Percentiles rank a stretch among this genome's conserved stretches.
Evolutionary conservation across 2,329 filamentous ascomycete genomes (phyloP).

Genomic region (Fusarium floridanum): DNA sequence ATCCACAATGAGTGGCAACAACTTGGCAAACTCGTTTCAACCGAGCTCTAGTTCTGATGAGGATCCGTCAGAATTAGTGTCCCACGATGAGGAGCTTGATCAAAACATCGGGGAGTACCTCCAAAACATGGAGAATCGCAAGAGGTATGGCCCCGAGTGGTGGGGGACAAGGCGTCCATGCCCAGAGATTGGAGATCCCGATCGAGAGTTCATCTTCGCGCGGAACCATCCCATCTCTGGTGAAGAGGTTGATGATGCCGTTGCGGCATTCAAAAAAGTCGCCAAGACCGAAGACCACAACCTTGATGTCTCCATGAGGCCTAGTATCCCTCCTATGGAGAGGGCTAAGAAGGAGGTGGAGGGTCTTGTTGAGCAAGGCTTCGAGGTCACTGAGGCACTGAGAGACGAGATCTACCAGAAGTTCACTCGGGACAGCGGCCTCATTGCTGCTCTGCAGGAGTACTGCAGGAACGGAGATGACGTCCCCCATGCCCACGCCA

Average conservation of each 20-base stretch:
- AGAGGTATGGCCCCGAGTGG: constrained; percentile 5
- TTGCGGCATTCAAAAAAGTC: background rate
- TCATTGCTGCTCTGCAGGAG: constrained; percentile 24
- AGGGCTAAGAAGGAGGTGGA: constrained; percentile 18
- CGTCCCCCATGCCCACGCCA: constrained; percentile 28
- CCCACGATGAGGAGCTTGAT: background rate
- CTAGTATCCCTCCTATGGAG: constrained; percentile 30
- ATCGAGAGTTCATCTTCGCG: constrained; percentile 24
- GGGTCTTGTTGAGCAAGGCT: constrained; percentile 12
- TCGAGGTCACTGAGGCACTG: constrained; percentile 3
- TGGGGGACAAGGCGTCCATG: constrained; percentile 14
- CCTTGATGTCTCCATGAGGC: constrained; percentile 20
- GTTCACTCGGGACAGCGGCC: constrained; percentile 15
- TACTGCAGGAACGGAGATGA: constrained; percentile 5
- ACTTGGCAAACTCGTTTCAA: background rate
- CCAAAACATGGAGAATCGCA: background rate
- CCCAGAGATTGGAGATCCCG: constrained; percentile 2
- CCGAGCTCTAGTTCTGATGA: too few relatives aligned
- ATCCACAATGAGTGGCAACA: background rate
- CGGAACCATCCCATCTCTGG: constrained; percentile 15
- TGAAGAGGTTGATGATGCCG: background rate
- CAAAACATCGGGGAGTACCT: background rate
- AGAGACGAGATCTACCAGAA: constrained; percentile 23
- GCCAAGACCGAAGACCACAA: constrained; percentile 3
- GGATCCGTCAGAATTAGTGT: background rate